Percentiles rank a stretch among this genome's conserved stretches.
Conservation (phyloP, 1,284 basidiomycete genomes). For the Cryptococcus neoformans region DNA sequence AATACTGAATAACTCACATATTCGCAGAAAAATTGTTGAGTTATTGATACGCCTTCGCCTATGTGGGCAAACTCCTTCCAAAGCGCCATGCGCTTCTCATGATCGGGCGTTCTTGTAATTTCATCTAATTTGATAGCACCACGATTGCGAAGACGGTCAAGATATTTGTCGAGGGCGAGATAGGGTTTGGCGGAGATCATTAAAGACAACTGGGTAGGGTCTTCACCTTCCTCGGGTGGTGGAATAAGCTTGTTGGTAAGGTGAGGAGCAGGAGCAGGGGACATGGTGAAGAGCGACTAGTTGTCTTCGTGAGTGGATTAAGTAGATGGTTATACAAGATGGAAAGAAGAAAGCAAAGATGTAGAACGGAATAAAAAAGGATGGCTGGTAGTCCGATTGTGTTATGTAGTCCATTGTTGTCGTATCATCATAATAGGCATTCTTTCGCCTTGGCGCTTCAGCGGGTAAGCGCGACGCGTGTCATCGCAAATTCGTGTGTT, state of each 20-base stretch:
- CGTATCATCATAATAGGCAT: no score
- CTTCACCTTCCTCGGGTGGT: conserved; percentile 2
- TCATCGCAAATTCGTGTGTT: no score
- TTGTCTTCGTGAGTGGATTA: no score
- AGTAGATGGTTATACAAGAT: no score
- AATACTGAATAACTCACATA: conserved; percentile 25
- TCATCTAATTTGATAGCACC: conserved; percentile 14
- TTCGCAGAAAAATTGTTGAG: conserved; percentile 33
- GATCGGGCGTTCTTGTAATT: conserved; percentile 20
- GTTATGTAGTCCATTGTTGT: no score
- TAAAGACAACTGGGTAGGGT: conserved; percentile 13
- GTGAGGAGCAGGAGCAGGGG: neutral
- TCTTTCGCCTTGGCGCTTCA: no score
- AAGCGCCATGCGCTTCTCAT: conserved; percentile 17
- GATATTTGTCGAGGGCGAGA: conserved; percentile 26
- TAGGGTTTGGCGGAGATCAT: conserved; percentile 34
- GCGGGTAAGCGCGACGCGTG: no score
- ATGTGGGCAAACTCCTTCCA: conserved; percentile 1
- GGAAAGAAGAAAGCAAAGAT: no score
- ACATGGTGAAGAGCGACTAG: no score
- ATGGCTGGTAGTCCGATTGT: no score
- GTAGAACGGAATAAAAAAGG: no score
- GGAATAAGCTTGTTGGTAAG: neutral
- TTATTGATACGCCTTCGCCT: conserved; percentile 4
- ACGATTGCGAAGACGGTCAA: conserved; percentile 16